These are phyloP conservation scores for Phytophthora kernoviae DNA, from an alignment of 352 stramenopile species.

Conservation along the genomic window DNA sequence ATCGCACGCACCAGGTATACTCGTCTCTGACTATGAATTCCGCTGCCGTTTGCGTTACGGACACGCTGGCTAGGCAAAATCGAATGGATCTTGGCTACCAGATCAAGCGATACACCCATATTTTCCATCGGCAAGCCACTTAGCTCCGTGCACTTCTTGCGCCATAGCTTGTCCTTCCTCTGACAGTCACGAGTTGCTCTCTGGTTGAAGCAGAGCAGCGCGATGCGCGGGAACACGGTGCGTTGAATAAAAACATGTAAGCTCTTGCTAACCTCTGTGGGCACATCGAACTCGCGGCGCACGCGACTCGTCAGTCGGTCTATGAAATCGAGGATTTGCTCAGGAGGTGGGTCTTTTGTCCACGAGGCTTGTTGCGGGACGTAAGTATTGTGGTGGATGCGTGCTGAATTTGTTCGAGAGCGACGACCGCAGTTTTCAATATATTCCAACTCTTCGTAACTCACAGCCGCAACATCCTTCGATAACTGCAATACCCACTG, in stretches of 20 bases:
- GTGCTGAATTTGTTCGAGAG: slow-evolving; percentile 15
- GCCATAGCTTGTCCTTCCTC: slow-evolving; percentile 85
- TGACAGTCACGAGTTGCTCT: slow-evolving; percentile 71
- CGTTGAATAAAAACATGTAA: slow-evolving; percentile 79
- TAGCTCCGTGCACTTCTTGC: slow-evolving; percentile 71
- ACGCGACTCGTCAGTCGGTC: slow-evolving; percentile 68
- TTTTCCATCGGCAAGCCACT: slow-evolving; percentile 72
- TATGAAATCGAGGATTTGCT: slow-evolving; percentile 82
- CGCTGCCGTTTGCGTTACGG: slow-evolving; percentile 8
- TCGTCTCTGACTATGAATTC: slow-evolving; percentile 31
- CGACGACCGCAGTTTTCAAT: slow-evolving; percentile 20
- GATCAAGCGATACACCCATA: slow-evolving; percentile 50
- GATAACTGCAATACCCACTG: slow-evolving; percentile 75
- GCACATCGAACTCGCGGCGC: slow-evolving; percentile 76
- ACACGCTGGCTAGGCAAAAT: slow-evolving; percentile 54
- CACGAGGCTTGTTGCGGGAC: slow-evolving; percentile 44
- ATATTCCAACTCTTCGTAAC: slow-evolving; percentile 64
- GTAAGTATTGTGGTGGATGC: slow-evolving; percentile 3
- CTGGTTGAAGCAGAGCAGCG: slow-evolving; percentile 76
- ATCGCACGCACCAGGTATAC: slow-evolving; percentile 73
- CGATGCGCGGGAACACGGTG: slow-evolving; percentile 74
- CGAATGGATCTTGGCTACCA: slow-evolving; percentile 67
- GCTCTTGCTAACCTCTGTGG: slow-evolving; percentile 78
- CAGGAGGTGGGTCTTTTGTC: slow-evolving; percentile 64
- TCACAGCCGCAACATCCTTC: slow-evolving; percentile 61